Base-by-base conservation (phyloP, 2,329 filamentous ascomycete species). In the Aspergillus unguis region DNA sequence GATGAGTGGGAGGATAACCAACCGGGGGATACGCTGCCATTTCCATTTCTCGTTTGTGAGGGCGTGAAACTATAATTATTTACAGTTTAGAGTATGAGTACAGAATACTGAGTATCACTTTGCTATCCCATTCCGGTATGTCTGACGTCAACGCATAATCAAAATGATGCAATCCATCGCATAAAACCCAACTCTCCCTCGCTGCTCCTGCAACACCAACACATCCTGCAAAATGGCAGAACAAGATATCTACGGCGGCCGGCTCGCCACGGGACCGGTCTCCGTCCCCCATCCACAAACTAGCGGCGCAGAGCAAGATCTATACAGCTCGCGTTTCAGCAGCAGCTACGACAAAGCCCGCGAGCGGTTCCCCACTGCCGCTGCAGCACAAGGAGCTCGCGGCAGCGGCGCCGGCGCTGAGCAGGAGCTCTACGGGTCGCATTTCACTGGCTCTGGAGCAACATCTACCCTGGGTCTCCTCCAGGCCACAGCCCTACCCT, bases 401-500 rank as follows among this genome's bases (percentile, higher is more conserved):
- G 11, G 11, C 37, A 28, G 2, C 17, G 37, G 11, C 25, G 37
- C 38, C 4, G 47, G 10, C n/a, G 47, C 38, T 8, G 47, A 48
- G 46, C 46, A 42, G 37, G 46, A 48, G n/a, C 38, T 42, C n/a
- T 48, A 42, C 29, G 46, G 29, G 10, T 35, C 33, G 5, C 45
- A 53, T 36, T 40, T 44, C 33, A 25, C 41, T 17, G 3, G 4
- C n/a, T 11, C n/a, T 35, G 44, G 11, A 47, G 59, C 50, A 28
- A 61, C 23, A 44, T 17, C 17, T 17, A 17, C 17, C 17, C 53
- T 83, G 6, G 80, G 80, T 7, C 77, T 84, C 44, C 59, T 83
- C 25, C 76, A 75, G 57, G 75, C 79, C 17, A 78, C 79, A 2
- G 64, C 84, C 2, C 69, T 81, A 3, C 81, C 82, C 0, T 83